Conservation (phyloP, 345 rosid species). For the Crucihimalaya himalaica region DNA sequence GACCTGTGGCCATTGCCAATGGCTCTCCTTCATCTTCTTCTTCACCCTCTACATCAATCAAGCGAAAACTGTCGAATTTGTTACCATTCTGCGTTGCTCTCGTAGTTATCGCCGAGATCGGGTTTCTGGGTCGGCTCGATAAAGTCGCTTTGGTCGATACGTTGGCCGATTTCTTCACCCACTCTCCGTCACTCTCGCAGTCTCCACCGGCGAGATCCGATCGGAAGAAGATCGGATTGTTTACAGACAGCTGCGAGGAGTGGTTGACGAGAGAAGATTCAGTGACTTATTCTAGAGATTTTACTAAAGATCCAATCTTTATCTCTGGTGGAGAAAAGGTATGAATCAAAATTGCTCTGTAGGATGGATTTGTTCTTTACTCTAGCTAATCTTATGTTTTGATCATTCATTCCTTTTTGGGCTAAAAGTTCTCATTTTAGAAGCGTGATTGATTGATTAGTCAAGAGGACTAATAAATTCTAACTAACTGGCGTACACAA, state of each 20-base stretch:
- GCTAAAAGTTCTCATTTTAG: not conserved
- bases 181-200: constrained; percentile 29
- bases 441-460: not conserved
- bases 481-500: not conserved
- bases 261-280: constrained; percentile 79
- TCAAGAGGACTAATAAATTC: not conserved
- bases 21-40: constrained; percentile 38
- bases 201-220: constrained; percentile 16
- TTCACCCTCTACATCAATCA: constrained; percentile 32
- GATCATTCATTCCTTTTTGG: not conserved
- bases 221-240: constrained; percentile 28
- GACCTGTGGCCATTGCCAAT: constrained; percentile 14
- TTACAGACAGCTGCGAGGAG: constrained; percentile 60
- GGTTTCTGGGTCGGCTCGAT: constrained; percentile 81
- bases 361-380: not conserved
- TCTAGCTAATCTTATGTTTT: not conserved
- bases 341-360: not conserved
- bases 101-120: constrained; percentile 73
- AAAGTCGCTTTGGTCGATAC: constrained; percentile 66
- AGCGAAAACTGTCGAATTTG: constrained; percentile 60
- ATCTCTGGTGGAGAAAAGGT: constrained; percentile 63
- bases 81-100: constrained; percentile 69
- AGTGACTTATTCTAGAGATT: constrained; percentile 69
- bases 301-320: constrained; percentile 65
- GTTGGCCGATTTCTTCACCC: constrained; percentile 62